Base-by-base conservation (phyloP, 2,329 filamentous ascomycete species). In the Neonectria punicea region DNA sequence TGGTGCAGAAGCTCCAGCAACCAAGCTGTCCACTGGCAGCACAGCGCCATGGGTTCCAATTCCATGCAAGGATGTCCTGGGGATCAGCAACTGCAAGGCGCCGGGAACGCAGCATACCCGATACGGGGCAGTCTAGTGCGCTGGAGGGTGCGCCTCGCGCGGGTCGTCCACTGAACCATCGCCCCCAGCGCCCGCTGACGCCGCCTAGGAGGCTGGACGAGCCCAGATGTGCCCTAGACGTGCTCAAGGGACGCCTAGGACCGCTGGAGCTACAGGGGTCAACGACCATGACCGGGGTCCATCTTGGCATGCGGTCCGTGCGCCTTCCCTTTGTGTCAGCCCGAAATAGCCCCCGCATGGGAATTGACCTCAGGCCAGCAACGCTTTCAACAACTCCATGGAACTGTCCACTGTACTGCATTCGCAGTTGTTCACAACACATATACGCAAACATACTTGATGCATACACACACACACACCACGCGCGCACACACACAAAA, bases 301-400 rank as follows among this genome's bases (percentile, higher is more conserved):
- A 41, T 51, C 61, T 50, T 64, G 50, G 55, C n/a, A 20, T 30
- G 56, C 13, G 56, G 61, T 49, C 61, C 61, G 51, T 55, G 62
- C 62, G 57, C 57, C 32, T 57, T 51, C 62, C 60, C 53, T 61
- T 50, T 47, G 58, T 43, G 60, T 54, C 63, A 58, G 63, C 63
- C 63, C 62, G 63, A 65, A 65, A 65, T 65, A 65, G 63, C 51
- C 58, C 53, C 58, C 63, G 53, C 62, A 65, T 57, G 47, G 41
- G 46, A 44, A 32, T 36, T 57, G 18, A 58, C 51, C 51, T 60
- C 55, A 51, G 50, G 56, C 60, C 49, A 53, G 16, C 34, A 36
- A 36, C 34, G 13, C 11, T 28, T 49, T 50, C 44, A 20, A 51
- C 44, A 39, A 63, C 61, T 54, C 54, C 58, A 25, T 22, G 22